phyloP scores from a whole-genome alignment of 2,329 filamentous ascomycete genomes.

The Aspergillus clavatus region DNA sequence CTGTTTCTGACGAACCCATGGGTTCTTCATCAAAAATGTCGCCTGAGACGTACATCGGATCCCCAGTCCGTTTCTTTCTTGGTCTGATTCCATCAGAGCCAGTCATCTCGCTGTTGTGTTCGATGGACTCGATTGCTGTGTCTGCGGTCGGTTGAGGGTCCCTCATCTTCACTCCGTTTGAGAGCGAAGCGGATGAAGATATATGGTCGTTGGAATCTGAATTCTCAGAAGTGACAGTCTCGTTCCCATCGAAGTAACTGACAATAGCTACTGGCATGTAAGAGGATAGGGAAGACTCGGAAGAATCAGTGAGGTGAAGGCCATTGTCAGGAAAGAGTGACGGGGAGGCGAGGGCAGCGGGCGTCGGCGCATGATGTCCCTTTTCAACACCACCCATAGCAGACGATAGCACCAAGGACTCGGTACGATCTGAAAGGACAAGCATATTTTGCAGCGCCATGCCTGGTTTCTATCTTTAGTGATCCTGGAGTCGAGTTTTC shows the following conservation, averaged over 20 bases:
- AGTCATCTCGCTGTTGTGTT: neutral
- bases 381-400: neutral
- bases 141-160: neutral
- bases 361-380: neutral
- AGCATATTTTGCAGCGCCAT: neutral
- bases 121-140: neutral
- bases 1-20: neutral
- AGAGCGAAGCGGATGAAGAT: neutral
- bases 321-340: neutral
- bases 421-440: neutral
- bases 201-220: neutral
- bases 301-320: neutral
- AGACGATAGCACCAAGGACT: neutral
- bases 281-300: neutral
- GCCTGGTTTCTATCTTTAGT: neutral
- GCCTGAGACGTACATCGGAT: neutral
- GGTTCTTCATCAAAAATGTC: neutral
- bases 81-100: neutral
- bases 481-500: neutral
- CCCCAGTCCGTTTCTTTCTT: neutral
- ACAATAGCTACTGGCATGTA: neutral
- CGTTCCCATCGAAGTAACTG: neutral
- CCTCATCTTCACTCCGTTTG: neutral
- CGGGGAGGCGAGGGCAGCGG: neutral
- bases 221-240: neutral